Evolutionary conservation across 2,329 filamentous ascomycete species (phyloP).

Genomic region (Calycina herbarum): DNA sequence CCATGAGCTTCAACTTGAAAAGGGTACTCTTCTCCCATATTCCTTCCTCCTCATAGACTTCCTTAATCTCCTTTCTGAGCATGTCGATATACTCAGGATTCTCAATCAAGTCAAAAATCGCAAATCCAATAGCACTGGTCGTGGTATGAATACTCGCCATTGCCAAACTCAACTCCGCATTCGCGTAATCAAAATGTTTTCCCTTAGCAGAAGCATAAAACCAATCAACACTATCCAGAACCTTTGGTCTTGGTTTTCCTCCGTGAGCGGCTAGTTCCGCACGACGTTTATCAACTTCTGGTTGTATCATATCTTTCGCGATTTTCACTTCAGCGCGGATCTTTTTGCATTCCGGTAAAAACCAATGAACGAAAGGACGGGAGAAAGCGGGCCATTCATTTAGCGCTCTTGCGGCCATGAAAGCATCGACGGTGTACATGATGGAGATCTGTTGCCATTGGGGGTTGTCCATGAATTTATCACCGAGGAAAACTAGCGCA

Average conservation of each 20-base stretch:
- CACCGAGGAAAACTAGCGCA: conserved; percentile 50
- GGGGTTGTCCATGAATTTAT: conserved; percentile 45
- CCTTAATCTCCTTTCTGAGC: conserved; percentile 40
- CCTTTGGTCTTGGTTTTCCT: conserved; percentile 27
- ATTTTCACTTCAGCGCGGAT: conserved; percentile 42
- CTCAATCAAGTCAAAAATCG: conserved; percentile 52
- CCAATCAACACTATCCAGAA: conserved; percentile 46
- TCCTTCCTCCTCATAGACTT: conserved; percentile 39
- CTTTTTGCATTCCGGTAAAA: conserved; percentile 44
- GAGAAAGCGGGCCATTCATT: conserved; percentile 43
- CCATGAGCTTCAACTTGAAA: conserved; percentile 36
- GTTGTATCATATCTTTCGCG: conserved; percentile 39
- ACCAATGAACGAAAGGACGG: conserved; percentile 45
- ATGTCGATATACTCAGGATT: conserved; percentile 44
- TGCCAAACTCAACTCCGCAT: conserved; percentile 40
- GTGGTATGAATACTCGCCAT: conserved; percentile 55
- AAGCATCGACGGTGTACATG: conserved; percentile 44
- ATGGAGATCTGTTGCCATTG: conserved; percentile 48
- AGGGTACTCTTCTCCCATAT: conserved; percentile 32
- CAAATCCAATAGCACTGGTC: conserved; percentile 46
- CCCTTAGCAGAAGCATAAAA: conserved; percentile 42
- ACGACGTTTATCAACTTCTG: conserved; percentile 27
- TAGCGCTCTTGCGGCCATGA: conserved; percentile 41
- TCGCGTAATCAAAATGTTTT: conserved; percentile 36
- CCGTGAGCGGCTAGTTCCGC: conserved; percentile 14